Percentiles rank a stretch among this genome's conserved stretches.
phyloP scores from a whole-genome alignment of 352 stramenopile species.

The Pythium diclinum region DNA sequence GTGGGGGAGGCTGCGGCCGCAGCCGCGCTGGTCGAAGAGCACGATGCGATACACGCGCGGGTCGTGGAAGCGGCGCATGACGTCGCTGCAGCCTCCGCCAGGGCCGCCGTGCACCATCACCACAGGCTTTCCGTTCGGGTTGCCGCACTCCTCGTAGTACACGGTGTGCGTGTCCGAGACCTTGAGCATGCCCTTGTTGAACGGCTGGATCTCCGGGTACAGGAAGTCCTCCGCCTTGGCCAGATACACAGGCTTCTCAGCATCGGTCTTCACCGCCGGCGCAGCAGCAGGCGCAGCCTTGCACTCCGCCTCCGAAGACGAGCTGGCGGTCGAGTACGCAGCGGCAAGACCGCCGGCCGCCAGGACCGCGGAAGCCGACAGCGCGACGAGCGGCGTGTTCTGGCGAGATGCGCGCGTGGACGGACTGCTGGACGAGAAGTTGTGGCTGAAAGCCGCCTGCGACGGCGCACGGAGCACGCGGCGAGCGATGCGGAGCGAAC shows the following conservation, averaged over 20 bases:
- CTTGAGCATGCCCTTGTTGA: constrained; percentile 72
- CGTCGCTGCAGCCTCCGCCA: constrained; percentile 83
- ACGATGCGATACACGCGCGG: constrained; percentile 90
- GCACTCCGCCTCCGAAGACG: constrained; percentile 13
- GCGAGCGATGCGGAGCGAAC: constrained; percentile 18
- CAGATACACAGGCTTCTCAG: constrained; percentile 34
- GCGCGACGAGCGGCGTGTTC: not conserved
- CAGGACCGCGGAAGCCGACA: constrained; percentile 8
- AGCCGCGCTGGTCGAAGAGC: constrained; percentile 92
- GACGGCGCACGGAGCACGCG: constrained; percentile 20
- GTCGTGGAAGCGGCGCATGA: constrained; percentile 92
- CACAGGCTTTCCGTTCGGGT: constrained; percentile 84
- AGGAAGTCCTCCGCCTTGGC: constrained; percentile 61
- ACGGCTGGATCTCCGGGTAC: constrained; percentile 82
- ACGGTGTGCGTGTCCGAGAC: constrained; percentile 84
- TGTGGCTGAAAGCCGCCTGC: constrained; percentile 14
- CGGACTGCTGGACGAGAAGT: not conserved
- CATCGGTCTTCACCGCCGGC: not conserved
- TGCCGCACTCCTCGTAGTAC: constrained; percentile 91
- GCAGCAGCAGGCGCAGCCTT: constrained; percentile 10
- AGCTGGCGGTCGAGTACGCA: constrained; percentile 18
- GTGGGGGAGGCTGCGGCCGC: constrained; percentile 84
- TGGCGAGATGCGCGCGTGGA: not conserved
- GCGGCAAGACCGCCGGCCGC: constrained; percentile 10
- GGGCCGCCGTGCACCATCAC: constrained; percentile 95